Conservation (phyloP, 1,284 basidiomycete genomes). For the Pseudozyma flocculosa region DNA sequence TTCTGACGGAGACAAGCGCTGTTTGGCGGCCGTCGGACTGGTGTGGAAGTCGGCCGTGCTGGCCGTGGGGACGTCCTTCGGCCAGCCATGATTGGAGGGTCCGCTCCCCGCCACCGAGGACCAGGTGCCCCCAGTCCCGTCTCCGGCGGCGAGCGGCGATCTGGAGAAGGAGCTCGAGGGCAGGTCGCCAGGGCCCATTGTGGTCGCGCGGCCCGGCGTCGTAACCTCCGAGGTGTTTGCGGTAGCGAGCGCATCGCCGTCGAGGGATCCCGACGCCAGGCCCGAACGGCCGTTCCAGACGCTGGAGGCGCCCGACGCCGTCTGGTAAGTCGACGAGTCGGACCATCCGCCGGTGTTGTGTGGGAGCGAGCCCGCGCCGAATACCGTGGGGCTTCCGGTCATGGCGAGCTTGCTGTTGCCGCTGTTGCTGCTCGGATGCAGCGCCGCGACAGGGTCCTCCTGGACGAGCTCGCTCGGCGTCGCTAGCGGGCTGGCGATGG, state of each 20-base stretch:
- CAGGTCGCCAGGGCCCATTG: conserved; percentile 14
- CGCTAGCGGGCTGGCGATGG: conserved; percentile 1
- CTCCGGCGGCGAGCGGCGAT: conserved; percentile 23
- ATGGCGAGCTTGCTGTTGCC: conserved; percentile 4
- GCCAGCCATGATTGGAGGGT: conserved; percentile 17
- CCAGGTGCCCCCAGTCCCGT: conserved; percentile 14
- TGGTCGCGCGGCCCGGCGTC: conserved; percentile 20
- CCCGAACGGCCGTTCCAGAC: conserved; percentile 25
- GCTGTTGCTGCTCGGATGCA: background rate
- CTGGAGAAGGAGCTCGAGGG: conserved; percentile 15
- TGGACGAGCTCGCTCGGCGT: background rate
- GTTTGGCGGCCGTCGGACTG: background rate
- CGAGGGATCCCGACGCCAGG: conserved; percentile 11
- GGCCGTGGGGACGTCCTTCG: conserved; percentile 9
- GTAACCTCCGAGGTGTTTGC: conserved; percentile 31
- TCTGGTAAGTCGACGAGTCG: conserved; percentile 15
- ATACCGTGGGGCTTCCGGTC: conserved; percentile 3
- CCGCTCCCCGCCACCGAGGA: conserved; percentile 5
- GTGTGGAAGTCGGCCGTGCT: background rate
- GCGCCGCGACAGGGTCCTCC: background rate
- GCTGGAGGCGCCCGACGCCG: conserved; percentile 20
- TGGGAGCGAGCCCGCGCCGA: conserved; percentile 21
- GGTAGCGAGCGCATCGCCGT: conserved; percentile 25
- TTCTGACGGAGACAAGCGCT: background rate
- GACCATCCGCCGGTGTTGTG: conserved; percentile 15